Evolutionary conservation across 371 early-diverging fungal genomes (phyloP).

Genomic region (Actinomortierella wolfii): DNA sequence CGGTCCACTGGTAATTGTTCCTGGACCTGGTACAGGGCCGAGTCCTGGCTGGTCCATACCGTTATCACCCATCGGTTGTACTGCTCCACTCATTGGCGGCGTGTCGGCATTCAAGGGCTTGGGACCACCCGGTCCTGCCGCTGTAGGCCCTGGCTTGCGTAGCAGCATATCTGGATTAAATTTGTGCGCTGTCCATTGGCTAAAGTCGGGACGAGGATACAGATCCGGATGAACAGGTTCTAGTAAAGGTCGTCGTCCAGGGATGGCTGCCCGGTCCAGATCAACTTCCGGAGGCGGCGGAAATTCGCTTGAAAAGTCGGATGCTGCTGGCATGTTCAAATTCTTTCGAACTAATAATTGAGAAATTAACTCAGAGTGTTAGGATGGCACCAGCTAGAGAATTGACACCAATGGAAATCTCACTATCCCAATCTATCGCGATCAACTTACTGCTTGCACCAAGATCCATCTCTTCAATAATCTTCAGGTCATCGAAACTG

Average conservation of each 20-base stretch:
- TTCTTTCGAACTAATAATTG: slow-evolving; percentile 37
- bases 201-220: slow-evolving; percentile 80
- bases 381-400: no score
- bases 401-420: not conserved
- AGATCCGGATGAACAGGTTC: slow-evolving; percentile 75
- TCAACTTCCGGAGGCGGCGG: slow-evolving; percentile 39
- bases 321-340: slow-evolving; percentile 39
- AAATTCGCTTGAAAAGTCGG: slow-evolving; percentile 44
- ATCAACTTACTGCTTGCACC: slow-evolving; percentile 52
- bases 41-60: no score
- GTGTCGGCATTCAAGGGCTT: slow-evolving; percentile 1
- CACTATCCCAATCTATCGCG: not conserved
- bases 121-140: slow-evolving; percentile 18
- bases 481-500: slow-evolving; percentile 66
- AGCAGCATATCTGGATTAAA: slow-evolving; percentile 54
- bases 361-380: not conserved
- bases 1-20: not conserved
- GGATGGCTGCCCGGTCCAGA: slow-evolving; percentile 34
- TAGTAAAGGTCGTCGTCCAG: slow-evolving; percentile 53
- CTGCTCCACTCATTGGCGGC: slow-evolving; percentile 4
- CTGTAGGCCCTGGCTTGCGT: not conserved
- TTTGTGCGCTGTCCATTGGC: slow-evolving; percentile 74
- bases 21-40: no score
- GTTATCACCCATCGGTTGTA: slow-evolving; percentile 9
- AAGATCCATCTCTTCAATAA: slow-evolving; percentile 59